phyloP scores from a whole-genome alignment of 2,329 filamentous ascomycete genomes.

The Cercospora sesami region DNA sequence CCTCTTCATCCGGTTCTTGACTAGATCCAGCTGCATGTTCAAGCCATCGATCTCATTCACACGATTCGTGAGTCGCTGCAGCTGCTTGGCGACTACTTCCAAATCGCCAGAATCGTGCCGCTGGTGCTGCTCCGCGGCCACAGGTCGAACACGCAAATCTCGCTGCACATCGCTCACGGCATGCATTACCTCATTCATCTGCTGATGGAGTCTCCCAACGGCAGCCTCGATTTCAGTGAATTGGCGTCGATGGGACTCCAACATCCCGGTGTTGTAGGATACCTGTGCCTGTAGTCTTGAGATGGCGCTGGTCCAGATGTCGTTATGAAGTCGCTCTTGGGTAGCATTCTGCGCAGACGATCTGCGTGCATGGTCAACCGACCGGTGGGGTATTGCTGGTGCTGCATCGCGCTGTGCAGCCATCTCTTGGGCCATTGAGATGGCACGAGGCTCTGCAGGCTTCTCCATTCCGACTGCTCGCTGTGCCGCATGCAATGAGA shows the following conservation, averaged over 20 bases:
- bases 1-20: slow-evolving; percentile 49
- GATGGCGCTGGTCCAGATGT: slow-evolving; percentile 44
- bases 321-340: slow-evolving; percentile 26
- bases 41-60: slow-evolving; percentile 50
- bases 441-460: slow-evolving; percentile 23
- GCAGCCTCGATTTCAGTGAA: slow-evolving; percentile 45
- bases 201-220: slow-evolving; percentile 43
- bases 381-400: slow-evolving; percentile 16
- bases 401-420: slow-evolving; percentile 29
- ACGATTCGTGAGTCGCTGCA: slow-evolving; percentile 43
- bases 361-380: slow-evolving; percentile 20
- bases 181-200: slow-evolving; percentile 40
- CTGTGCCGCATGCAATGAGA: slow-evolving; percentile 2
- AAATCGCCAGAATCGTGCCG: slow-evolving; percentile 41
- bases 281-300: slow-evolving; percentile 51
- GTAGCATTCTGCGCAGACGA: slow-evolving; percentile 15
- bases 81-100: slow-evolving; percentile 47
- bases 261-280: slow-evolving; percentile 47
- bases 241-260: slow-evolving; percentile 44
- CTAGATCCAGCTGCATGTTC: slow-evolving; percentile 50
- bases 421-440: slow-evolving; percentile 28
- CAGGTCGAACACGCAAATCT: slow-evolving; percentile 38
- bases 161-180: slow-evolving; percentile 41
- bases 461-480: slow-evolving; percentile 25
- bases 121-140: slow-evolving; percentile 18